Conservation (phyloP, 2,329 filamentous ascomycete genomes). For the Colletotrichum plurivorum region DNA sequence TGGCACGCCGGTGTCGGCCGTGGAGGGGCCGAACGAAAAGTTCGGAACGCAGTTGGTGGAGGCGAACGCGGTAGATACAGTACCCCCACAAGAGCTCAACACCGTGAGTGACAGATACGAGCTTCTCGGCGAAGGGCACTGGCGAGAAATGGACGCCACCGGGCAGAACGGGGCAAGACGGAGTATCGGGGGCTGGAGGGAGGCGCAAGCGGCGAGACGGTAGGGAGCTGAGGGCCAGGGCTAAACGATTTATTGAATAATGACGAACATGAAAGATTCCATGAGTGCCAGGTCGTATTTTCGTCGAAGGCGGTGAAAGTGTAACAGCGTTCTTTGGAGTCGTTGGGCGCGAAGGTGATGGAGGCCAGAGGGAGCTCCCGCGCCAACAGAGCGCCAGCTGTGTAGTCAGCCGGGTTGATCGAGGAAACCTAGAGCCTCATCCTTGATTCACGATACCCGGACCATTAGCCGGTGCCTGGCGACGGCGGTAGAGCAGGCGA, state of each 20-base stretch:
- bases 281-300: background rate
- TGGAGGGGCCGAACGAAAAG: slow-evolving; percentile 30
- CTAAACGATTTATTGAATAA: slow-evolving; percentile 21
- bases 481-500: slow-evolving; percentile 3
- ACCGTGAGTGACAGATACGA: slow-evolving; percentile 48
- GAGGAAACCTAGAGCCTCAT: background rate
- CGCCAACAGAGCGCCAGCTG: slow-evolving; percentile 9
- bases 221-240: background rate
- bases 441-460: background rate
- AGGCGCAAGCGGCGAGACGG: slow-evolving; percentile 9
- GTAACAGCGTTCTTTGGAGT: background rate
- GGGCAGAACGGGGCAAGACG: slow-evolving; percentile 33
- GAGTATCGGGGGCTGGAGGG: slow-evolving; percentile 34
- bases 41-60: slow-evolving; percentile 36
- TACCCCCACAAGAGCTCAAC: slow-evolving; percentile 46
- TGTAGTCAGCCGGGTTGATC: background rate
- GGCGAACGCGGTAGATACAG: slow-evolving; percentile 38
- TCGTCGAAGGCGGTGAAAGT: background rate
- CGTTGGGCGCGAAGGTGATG: background rate
- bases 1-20: slow-evolving; percentile 1
- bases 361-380: background rate
- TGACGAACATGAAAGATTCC: slow-evolving; percentile 12
- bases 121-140: slow-evolving; percentile 53
- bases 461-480: background rate
- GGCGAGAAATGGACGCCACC: slow-evolving; percentile 33